These are phyloP conservation scores for Exobasidium rhododendri DNA, from an alignment of 1,284 basidiomycete species.

Conservation along the genomic window DNA sequence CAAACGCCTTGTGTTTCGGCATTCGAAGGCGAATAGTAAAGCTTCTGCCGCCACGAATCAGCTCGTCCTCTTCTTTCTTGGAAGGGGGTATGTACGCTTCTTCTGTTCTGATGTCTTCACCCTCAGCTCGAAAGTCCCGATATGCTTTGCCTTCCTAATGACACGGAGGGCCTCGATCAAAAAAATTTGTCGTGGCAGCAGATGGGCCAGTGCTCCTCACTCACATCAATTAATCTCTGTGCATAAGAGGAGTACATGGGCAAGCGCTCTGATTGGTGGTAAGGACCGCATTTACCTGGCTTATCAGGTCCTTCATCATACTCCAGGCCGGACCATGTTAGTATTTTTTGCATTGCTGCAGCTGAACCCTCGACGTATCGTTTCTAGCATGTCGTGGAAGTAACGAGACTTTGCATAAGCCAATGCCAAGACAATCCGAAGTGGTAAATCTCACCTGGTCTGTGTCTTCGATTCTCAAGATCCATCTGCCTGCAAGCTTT, in stretches of 20 bases:
- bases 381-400: too few relatives aligned
- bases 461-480: conserved; percentile 91
- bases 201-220: too few relatives aligned
- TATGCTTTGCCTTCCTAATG: not conserved
- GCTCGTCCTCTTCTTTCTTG: not conserved
- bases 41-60: not conserved
- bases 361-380: conserved; percentile 73
- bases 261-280: conserved; percentile 73
- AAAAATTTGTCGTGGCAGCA: conserved; percentile 11
- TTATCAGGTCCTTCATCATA: conserved; percentile 75
- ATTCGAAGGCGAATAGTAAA: not conserved
- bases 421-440: too few relatives aligned
- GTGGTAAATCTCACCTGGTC: conserved; percentile 61
- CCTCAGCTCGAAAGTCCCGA: not conserved
- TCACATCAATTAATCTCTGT: conserved; percentile 74
- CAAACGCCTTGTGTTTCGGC: not conserved
- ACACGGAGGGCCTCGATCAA: not conserved
- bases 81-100: not conserved
- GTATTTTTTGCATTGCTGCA: conserved; percentile 70
- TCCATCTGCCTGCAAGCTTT: conserved; percentile 79
- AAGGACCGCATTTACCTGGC: conserved; percentile 57
- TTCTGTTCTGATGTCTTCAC: not conserved
- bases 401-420: conserved; percentile 58
- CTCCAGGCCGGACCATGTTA: conserved; percentile 88
- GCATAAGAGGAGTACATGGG: conserved; percentile 77